Conservation (phyloP, 1,284 basidiomycete species). For the Agroathelia rolfsii region DNA sequence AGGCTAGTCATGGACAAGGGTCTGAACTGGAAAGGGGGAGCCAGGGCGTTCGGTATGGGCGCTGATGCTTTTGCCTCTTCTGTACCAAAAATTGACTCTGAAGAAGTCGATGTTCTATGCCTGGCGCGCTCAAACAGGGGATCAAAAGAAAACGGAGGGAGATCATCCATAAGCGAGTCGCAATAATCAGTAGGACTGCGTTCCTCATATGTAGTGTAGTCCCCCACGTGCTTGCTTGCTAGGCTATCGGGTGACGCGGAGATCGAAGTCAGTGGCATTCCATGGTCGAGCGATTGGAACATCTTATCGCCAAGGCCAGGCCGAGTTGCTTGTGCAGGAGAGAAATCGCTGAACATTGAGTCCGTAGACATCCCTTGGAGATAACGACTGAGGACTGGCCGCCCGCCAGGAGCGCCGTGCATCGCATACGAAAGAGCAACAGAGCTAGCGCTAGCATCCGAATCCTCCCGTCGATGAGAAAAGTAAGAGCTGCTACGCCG, state of each 20-base stretch:
- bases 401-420: conserved; percentile 40
- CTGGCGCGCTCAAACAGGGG: conserved; percentile 61
- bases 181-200: no score
- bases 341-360: conserved; percentile 57
- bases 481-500: no score
- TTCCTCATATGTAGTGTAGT: conserved; percentile 35
- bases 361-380: conserved; percentile 51
- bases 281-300: conserved; percentile 59
- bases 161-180: conserved; percentile 56
- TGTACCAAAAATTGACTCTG: conserved; percentile 60
- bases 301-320: conserved; percentile 83
- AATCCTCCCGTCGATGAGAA: conserved; percentile 38
- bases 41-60: conserved; percentile 18
- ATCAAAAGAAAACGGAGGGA: conserved; percentile 36
- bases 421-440: conserved; percentile 41
- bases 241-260: conserved; percentile 51
- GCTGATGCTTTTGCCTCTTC: conserved; percentile 25
- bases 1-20: conserved; percentile 57
- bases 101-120: conserved; percentile 36
- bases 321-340: conserved; percentile 45
- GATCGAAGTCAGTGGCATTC: conserved; percentile 54
- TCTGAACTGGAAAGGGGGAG: conserved; percentile 40
- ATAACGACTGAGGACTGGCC: conserved; percentile 55
- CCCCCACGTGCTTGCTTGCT: conserved; percentile 21
- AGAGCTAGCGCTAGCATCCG: conserved; percentile 43